phyloP scores from a whole-genome alignment of 768 basidiomycete species.

The Nevesoporus exiguus region DNA sequence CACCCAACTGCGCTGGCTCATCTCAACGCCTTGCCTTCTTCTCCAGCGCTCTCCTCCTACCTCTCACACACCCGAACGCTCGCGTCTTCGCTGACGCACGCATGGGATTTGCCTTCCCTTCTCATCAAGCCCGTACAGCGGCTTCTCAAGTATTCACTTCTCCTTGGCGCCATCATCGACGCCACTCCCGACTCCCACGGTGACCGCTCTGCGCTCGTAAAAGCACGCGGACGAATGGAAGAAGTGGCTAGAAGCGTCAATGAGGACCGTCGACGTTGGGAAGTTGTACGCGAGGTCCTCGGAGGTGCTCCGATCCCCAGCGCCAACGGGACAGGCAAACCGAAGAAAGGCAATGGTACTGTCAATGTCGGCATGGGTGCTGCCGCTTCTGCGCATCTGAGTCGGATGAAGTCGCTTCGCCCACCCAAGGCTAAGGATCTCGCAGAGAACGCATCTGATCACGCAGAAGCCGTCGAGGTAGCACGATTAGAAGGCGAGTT shows the following conservation, averaged over 20 bases:
- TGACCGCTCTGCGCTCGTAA: conserved; percentile 46
- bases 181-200: conserved; percentile 67
- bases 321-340: conserved; percentile 39
- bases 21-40: conserved; percentile 45
- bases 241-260: conserved; percentile 75
- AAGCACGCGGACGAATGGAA: conserved; percentile 49
- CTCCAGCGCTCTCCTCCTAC: conserved; percentile 54
- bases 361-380: conserved; percentile 44
- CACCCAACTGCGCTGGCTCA: conserved; percentile 74
- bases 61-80: conserved; percentile 61
- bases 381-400: conserved; percentile 53
- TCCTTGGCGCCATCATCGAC: conserved; percentile 72
- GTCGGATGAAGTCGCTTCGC: conserved; percentile 56
- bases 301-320: conserved; percentile 35
- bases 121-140: conserved; percentile 98
- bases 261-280: conserved; percentile 69
- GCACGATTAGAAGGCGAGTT: conserved; percentile 54
- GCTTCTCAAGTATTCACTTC: conserved; percentile 88
- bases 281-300: conserved; percentile 77
- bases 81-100: conserved; percentile 71
- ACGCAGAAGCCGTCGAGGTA: conserved; percentile 48
- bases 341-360: conserved; percentile 36
- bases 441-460: conserved; percentile 29
- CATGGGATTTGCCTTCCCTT: conserved; percentile 90
- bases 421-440: conserved; percentile 32